Evolutionary conservation across 768 basidiomycete species (phyloP).

Genomic region (Rubroboletus pulcherrimus): DNA sequence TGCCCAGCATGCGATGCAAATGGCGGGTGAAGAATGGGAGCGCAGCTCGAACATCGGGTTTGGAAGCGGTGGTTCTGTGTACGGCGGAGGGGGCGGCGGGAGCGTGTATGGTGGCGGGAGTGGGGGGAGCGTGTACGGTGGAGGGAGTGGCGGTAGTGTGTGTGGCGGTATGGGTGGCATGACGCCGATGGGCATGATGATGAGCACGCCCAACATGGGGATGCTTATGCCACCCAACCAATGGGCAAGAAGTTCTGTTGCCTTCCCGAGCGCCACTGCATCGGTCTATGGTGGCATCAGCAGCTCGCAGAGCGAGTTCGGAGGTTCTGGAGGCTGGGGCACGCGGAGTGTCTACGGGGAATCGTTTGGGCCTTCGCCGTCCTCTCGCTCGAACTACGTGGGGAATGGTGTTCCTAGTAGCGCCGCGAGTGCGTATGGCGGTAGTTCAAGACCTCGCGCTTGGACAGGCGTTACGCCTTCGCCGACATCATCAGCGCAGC

Average conservation of each 20-base stretch:
- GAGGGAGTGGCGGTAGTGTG: slow-evolving; percentile 41
- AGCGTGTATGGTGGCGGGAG: slow-evolving; percentile 45
- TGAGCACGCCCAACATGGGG: slow-evolving; percentile 36
- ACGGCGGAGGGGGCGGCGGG: slow-evolving; percentile 38
- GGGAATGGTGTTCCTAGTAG: slow-evolving; percentile 8
- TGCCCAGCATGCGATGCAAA: slow-evolving; percentile 85
- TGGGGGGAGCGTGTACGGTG: slow-evolving; percentile 33
- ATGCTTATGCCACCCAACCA: slow-evolving; percentile 35
- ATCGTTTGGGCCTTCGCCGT: slow-evolving; percentile 42
- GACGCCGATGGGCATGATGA: slow-evolving; percentile 42
- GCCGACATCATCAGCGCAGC: slow-evolving; percentile 14
- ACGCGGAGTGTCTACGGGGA: slow-evolving; percentile 73
- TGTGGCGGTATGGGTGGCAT: slow-evolving; percentile 40
- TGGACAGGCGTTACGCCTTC: slow-evolving; percentile 28
- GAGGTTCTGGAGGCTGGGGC: slow-evolving; percentile 47
- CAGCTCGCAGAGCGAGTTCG: slow-evolving; percentile 62
- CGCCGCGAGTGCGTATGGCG: slow-evolving; percentile 19
- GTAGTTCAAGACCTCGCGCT: slow-evolving; percentile 31
- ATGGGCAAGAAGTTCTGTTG: slow-evolving; percentile 45
- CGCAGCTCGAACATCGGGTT: slow-evolving; percentile 58
- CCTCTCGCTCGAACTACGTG: slow-evolving; percentile 13
- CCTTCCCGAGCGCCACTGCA: slow-evolving; percentile 45
- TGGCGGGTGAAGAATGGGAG: slow-evolving; percentile 91
- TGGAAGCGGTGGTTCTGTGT: slow-evolving; percentile 35
- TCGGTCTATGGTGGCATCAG: slow-evolving; percentile 57